Conservation (phyloP, 306 rosid genomes). For the Prunus mira region DNA sequence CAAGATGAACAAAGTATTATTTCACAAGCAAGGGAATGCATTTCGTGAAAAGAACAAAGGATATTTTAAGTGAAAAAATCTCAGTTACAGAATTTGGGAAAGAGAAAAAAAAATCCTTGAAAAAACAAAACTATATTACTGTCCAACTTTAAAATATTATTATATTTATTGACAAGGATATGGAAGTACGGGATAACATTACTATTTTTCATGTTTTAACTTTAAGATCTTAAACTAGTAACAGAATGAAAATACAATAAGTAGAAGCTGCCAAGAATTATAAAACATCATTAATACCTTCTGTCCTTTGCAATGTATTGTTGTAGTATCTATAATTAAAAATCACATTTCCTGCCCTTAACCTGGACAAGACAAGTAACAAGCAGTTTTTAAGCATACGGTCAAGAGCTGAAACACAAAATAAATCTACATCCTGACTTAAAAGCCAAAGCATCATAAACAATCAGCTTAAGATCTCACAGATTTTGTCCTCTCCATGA, state of each 20-base stretch:
- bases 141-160: neutral
- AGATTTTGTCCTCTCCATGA: neutral
- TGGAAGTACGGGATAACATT: neutral
- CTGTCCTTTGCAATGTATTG: slow-evolving; percentile 58
- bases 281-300: slow-evolving; percentile 50
- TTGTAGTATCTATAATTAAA: slow-evolving; percentile 77
- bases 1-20: slow-evolving; percentile 27
- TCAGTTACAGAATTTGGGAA: neutral
- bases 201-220: neutral
- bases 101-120: neutral
- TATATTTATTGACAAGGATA: neutral
- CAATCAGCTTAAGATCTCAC: neutral
- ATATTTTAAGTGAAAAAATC: neutral
- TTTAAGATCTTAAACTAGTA: neutral
- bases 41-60: neutral
- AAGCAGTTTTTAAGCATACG: slow-evolving; percentile 18
- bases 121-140: neutral
- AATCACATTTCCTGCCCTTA: slow-evolving; percentile 65
- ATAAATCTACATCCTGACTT: neutral
- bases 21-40: neutral
- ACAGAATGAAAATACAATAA: neutral
- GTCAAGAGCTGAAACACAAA: neutral
- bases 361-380: slow-evolving; percentile 55
- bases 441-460: neutral
- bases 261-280: neutral